phyloP scores from a whole-genome alignment of 305 asterid genomes.

The Coffea humblotiana region DNA sequence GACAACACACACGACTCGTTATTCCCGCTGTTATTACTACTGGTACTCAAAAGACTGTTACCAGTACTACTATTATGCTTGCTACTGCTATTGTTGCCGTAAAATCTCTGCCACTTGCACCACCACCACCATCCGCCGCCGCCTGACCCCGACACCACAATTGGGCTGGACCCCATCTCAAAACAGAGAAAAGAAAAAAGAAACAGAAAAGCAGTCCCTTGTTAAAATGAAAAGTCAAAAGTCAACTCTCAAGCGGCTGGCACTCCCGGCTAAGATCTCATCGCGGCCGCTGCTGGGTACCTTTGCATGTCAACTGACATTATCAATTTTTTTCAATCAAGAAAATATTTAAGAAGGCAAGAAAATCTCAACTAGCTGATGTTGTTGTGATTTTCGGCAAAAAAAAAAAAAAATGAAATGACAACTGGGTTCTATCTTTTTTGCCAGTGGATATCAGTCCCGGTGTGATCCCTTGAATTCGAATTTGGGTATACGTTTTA shows the following conservation, averaged over 20 bases:
- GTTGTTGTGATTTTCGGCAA: neutral
- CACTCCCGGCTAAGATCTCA: slow-evolving; percentile 4
- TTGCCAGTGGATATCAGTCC: too few species aligned
- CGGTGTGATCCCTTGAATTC: too few species aligned
- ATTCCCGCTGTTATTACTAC: slow-evolving; percentile 25
- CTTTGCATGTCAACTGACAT: slow-evolving; percentile 20
- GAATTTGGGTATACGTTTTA: too few species aligned
- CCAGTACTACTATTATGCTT: slow-evolving; percentile 14
- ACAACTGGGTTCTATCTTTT: slow-evolving; percentile 4
- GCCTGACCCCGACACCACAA: slow-evolving; percentile 28
- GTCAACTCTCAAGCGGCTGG: neutral
- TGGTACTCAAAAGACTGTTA: slow-evolving; percentile 10
- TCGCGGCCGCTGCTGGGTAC: neutral
- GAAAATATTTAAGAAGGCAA: too few species aligned
- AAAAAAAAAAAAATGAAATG: neutral
- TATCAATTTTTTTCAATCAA: neutral
- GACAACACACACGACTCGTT: slow-evolving; percentile 41
- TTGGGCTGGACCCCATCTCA: slow-evolving; percentile 50
- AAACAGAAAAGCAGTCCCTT: neutral
- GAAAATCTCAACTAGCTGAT: neutral
- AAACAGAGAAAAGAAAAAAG: neutral
- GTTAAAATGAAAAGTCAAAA: neutral
- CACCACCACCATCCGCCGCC: slow-evolving; percentile 39
- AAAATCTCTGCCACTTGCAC: slow-evolving; percentile 16
- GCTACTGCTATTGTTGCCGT: slow-evolving; percentile 21